Conservation (phyloP, 176 grass and related monocot species). For the Elaeis guineensis region DNA sequence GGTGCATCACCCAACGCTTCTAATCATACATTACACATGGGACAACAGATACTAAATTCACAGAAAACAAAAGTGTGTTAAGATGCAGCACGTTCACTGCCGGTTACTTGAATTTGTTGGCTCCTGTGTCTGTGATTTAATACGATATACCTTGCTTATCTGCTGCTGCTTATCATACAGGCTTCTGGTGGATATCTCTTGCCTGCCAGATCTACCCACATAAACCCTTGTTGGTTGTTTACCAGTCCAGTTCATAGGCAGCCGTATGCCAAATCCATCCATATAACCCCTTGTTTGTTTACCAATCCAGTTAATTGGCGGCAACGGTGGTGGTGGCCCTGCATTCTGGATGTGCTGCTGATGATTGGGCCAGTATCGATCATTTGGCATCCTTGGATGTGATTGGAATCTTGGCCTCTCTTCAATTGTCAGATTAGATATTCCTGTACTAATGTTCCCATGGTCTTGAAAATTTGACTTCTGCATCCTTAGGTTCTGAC, state of each 20-base stretch:
- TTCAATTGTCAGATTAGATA: constrained; percentile 57
- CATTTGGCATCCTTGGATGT: constrained; percentile 33
- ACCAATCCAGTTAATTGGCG: constrained; percentile 72
- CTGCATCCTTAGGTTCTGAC: constrained; percentile 40
- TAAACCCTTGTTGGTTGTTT: constrained; percentile 9
- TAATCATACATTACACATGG: too few relatives aligned
- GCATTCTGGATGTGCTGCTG: constrained; percentile 25
- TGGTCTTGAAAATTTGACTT: constrained; percentile 36
- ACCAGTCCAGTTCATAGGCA: constrained; percentile 16
- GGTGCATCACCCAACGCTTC: too few relatives aligned
- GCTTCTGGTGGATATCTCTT: constrained; percentile 29
- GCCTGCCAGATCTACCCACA: constrained; percentile 15
- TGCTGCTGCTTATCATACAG: constrained; percentile 46
- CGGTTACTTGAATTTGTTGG: constrained; percentile 24
- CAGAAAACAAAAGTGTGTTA: too few relatives aligned
- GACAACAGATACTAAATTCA: too few relatives aligned
- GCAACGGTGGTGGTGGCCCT: constrained; percentile 47
- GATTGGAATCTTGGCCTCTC: constrained; percentile 36
- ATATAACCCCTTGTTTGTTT: constrained; percentile 28
- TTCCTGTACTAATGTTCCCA: constrained; percentile 28
- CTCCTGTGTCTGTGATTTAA: constrained; percentile 34
- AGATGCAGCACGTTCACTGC: neutral
- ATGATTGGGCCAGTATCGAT: constrained; percentile 27
- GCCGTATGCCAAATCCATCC: constrained; percentile 27
- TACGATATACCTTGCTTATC: constrained; percentile 45